Percentiles rank a stretch among this genome's conserved stretches.
Conservation (phyloP, 768 basidiomycete species). For the Lentinus brumalis region DNA sequence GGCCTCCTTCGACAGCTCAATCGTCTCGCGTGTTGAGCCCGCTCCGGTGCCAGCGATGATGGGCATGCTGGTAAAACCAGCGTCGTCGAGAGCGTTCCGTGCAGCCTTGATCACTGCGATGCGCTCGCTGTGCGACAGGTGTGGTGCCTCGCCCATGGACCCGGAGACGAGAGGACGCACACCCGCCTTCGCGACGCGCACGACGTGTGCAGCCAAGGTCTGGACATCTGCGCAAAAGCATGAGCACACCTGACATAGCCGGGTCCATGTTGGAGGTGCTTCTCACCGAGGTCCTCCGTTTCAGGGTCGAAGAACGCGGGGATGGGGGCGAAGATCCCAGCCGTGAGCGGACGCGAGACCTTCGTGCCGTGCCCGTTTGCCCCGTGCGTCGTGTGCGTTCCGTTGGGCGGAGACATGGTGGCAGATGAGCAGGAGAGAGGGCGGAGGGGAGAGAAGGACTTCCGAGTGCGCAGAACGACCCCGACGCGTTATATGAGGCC, state of each 20-base stretch:
- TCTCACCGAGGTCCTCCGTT: slow-evolving; percentile 82
- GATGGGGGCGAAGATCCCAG: slow-evolving; percentile 86
- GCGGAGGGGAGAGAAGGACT: slow-evolving; percentile 1
- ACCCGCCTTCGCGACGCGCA: slow-evolving; percentile 42
- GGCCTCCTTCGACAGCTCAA: slow-evolving; percentile 74
- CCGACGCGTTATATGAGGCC: neutral
- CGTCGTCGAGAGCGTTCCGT: slow-evolving; percentile 69
- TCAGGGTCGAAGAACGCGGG: slow-evolving; percentile 79
- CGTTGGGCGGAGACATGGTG: neutral
- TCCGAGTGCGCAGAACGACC: neutral
- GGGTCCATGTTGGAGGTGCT: neutral
- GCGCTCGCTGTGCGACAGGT: slow-evolving; percentile 44
- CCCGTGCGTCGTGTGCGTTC: slow-evolving; percentile 7
- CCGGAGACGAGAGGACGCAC: slow-evolving; percentile 40
- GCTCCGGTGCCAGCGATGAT: slow-evolving; percentile 84
- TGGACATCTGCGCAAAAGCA: slow-evolving; percentile 35
- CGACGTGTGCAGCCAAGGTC: slow-evolving; percentile 42
- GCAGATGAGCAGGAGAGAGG: neutral
- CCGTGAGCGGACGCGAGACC: slow-evolving; percentile 54
- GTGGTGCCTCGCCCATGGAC: slow-evolving; percentile 53
- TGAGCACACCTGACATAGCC: neutral
- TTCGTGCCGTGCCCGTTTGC: slow-evolving; percentile 13
- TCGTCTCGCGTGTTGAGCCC: slow-evolving; percentile 81
- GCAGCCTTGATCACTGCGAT: slow-evolving; percentile 33
- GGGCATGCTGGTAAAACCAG: slow-evolving; percentile 59